These are phyloP conservation scores for Cladosporium sp. DNA, from an alignment of 2,329 filamentous ascomycete genomes.

Conservation along the genomic window DNA sequence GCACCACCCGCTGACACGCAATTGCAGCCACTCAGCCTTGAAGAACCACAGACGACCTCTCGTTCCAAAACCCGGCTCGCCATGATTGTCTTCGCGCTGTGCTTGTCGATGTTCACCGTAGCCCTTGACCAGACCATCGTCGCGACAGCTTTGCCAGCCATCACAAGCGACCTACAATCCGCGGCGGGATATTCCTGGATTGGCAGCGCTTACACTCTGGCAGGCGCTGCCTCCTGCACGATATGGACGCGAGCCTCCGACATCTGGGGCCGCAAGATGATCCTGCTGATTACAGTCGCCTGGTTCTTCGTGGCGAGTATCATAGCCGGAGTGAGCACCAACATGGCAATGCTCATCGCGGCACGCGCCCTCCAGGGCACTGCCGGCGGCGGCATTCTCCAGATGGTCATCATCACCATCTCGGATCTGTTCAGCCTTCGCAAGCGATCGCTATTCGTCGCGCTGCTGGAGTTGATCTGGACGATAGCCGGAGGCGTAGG, in stretches of 20 bases:
- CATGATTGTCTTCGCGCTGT: not conserved
- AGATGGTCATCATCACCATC: not conserved
- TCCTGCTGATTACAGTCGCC: not conserved
- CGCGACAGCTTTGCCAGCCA: not conserved
- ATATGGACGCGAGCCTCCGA: not conserved
- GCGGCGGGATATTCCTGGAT: not conserved
- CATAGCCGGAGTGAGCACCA: not conserved
- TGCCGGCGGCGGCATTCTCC: conserved; percentile 38
- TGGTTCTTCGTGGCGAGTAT: not conserved
- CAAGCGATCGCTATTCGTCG: conserved; percentile 42
- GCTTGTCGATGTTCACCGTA: not conserved
- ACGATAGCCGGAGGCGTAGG: not conserved
- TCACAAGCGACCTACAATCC: not conserved
- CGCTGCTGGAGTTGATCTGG: not conserved
- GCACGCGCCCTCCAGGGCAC: conserved; percentile 47
- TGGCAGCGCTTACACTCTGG: not conserved
- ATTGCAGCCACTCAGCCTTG: not conserved
- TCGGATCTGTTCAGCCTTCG: conserved; percentile 1
- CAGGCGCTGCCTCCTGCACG: not conserved
- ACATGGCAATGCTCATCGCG: conserved; percentile 29
- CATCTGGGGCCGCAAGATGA: conserved; percentile 1
- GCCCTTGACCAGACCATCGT: not conserved
- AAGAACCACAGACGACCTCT: not conserved
- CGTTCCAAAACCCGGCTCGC: not conserved
- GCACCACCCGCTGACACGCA: too few relatives aligned